Evolutionary conservation across 257 asterid species (phyloP), one percentile per base, ranked within the genome.

Genomic region (Nicotiana undulata): DNA sequence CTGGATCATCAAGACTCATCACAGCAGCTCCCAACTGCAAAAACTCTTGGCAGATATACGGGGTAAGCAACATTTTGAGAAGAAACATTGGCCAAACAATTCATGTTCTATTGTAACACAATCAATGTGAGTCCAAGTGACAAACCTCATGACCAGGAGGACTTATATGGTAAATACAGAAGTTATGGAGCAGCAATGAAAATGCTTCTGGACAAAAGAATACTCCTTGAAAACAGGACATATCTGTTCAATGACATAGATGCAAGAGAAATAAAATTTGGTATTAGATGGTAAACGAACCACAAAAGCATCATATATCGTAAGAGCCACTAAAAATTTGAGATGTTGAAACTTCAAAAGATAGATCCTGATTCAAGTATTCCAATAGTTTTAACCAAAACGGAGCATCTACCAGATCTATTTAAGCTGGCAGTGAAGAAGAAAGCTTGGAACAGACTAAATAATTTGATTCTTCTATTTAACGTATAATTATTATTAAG

Each of bases 71-170:
- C 63, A 55, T 24, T 64, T 65, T 31, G 68, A 81, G 20, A 10
- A 81, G 20, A 81, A 65, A 63, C 40, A 81, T 65, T 80, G 34
- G 37, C 58, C 76, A 80, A 12, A 65, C 60, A 65, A 9, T 46
- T 34, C 22, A 46, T 4, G 24, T 46, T n/a, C 77, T 72, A 46
- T 20, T 22, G 58, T 67, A 26, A 32, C 32, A 8, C 46, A 49
- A 8, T 66, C 58, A 52, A 20, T 63, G 46, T 63, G 65, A 46
- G 77, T 44, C 29, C 63, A 76, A 60, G 83, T 70, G 31, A 83
- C 87, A 68, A 28, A 89, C 92, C 90, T 87, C 89, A 81, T 87
- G 92, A 76, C 92, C 92, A 53, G 90, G 89, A 32, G 92, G 92
- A 64, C 86, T 84, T 55, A 89, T 89, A 80, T 89, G 92, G 82